Evolutionary conservation across 2,329 filamentous ascomycete species (phyloP).

Genomic region (Neurospora crassa): DNA sequence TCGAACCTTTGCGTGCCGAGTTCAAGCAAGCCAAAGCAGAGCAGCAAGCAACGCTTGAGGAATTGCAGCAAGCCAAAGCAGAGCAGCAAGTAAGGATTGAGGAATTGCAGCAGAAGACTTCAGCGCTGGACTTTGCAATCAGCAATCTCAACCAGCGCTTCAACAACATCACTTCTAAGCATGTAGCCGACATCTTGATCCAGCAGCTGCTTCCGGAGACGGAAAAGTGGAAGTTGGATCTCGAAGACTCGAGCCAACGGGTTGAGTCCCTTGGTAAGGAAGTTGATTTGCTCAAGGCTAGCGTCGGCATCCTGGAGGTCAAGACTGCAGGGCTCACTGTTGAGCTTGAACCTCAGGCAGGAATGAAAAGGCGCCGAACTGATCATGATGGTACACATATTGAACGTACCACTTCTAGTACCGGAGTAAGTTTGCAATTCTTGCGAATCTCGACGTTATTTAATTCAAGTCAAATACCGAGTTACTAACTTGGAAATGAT

Average conservation of each 20-base stretch:
- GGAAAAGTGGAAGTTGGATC: conserved; percentile 20
- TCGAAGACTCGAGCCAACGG: background rate
- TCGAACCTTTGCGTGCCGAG: background rate
- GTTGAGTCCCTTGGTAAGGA: background rate
- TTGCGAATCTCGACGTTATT: background rate
- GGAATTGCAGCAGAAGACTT: conserved; percentile 21
- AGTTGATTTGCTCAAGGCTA: background rate
- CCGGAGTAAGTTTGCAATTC: background rate
- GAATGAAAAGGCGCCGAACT: background rate
- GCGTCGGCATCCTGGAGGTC: background rate
- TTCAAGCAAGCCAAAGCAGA: background rate
- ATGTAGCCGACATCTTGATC: conserved; percentile 31
- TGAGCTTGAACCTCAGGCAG: background rate
- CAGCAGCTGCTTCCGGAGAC: conserved; percentile 20
- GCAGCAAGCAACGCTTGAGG: conserved; percentile 9
- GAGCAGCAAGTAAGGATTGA: conserved; percentile 6
- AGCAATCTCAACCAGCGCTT: conserved; percentile 35
- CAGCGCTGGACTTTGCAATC: conserved; percentile 27
- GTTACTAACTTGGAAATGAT: background rate
- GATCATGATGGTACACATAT: background rate
- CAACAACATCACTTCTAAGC: conserved; percentile 36
- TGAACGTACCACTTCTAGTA: background rate
- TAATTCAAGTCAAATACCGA: background rate
- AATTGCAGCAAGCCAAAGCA: conserved; percentile 11
- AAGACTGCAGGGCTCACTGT: background rate